phyloP scores from a whole-genome alignment of 257 asterid genomes.

The Solanum appendiculatum region DNA sequence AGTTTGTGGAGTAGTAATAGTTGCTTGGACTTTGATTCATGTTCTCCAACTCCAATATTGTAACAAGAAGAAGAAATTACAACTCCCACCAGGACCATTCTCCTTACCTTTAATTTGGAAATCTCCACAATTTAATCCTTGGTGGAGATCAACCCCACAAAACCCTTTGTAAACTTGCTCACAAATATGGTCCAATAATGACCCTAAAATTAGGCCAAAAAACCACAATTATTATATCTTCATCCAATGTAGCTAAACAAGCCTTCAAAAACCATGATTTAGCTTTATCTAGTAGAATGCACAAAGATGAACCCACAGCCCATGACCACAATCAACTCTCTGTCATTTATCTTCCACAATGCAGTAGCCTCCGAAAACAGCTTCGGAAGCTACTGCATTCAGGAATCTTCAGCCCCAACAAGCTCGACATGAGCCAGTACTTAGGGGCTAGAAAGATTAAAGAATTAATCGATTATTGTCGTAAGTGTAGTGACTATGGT shows the following conservation, averaged over 20 bases:
- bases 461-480: slow-evolving; percentile 45
- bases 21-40: too few species aligned
- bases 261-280: slow-evolving; percentile 64
- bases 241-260: slow-evolving; percentile 51
- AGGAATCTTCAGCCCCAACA: slow-evolving; percentile 35
- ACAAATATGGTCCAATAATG: slow-evolving; percentile 58
- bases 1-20: too few species aligned
- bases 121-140: slow-evolving; percentile 39
- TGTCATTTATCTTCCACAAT: slow-evolving; percentile 59
- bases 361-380: slow-evolving; percentile 41
- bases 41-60: background rate
- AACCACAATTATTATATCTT: slow-evolving; percentile 47
- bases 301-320: slow-evolving; percentile 49
- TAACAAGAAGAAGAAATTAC: slow-evolving; percentile 2
- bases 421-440: slow-evolving; percentile 55
- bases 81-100: slow-evolving; percentile 55
- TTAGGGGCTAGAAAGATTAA: slow-evolving; percentile 34
- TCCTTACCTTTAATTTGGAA: slow-evolving; percentile 67
- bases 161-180: slow-evolving; percentile 42
- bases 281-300: slow-evolving; percentile 37
- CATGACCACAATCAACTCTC: slow-evolving; percentile 52
- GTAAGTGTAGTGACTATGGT: slow-evolving; percentile 26
- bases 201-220: slow-evolving; percentile 44
- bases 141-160: slow-evolving; percentile 56
- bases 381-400: slow-evolving; percentile 53